Conservation (phyloP, 1,284 basidiomycete genomes). For the Puccinia novopanici region DNA sequence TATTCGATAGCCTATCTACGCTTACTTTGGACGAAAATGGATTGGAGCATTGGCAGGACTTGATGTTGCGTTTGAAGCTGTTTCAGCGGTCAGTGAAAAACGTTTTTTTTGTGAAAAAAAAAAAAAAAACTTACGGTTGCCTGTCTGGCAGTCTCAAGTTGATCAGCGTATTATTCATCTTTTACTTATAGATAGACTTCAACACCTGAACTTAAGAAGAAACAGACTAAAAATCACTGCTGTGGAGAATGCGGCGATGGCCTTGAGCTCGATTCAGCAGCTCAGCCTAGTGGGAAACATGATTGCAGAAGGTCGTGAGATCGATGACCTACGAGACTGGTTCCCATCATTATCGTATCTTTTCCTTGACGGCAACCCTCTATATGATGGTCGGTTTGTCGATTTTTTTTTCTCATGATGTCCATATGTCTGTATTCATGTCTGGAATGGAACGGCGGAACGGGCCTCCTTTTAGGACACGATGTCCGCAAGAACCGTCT, state of each 20-base stretch:
- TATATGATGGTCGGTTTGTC: constrained; percentile 3
- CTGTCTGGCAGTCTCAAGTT: not conserved
- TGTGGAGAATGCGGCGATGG: not conserved
- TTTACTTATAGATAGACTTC: constrained; percentile 24
- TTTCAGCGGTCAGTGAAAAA: constrained; percentile 13
- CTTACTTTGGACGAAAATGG: constrained; percentile 21
- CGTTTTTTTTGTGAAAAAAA: no score
- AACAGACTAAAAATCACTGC: constrained; percentile 2
- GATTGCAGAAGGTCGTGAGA: not conserved
- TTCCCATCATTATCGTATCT: constrained; percentile 9
- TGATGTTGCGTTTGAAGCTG: not conserved
- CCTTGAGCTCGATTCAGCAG: not conserved
- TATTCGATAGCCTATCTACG: not conserved
- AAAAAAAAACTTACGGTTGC: no score
- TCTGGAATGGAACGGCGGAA: not conserved
- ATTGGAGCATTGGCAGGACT: constrained; percentile 16
- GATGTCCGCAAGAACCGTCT: not conserved
- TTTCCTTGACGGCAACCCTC: constrained; percentile 9
- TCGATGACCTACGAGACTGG: constrained; percentile 19
- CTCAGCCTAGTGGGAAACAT: constrained; percentile 14
- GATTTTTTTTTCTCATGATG: not conserved
- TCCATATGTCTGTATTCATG: not conserved
- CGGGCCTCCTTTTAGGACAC: not conserved
- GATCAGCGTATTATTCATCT: not conserved
- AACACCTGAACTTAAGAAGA: constrained; percentile 8